Evolutionary conservation across 768 basidiomycete species (phyloP), one percentile per base, ranked within the genome.

Genomic region (Lactarius deliciosus): DNA sequence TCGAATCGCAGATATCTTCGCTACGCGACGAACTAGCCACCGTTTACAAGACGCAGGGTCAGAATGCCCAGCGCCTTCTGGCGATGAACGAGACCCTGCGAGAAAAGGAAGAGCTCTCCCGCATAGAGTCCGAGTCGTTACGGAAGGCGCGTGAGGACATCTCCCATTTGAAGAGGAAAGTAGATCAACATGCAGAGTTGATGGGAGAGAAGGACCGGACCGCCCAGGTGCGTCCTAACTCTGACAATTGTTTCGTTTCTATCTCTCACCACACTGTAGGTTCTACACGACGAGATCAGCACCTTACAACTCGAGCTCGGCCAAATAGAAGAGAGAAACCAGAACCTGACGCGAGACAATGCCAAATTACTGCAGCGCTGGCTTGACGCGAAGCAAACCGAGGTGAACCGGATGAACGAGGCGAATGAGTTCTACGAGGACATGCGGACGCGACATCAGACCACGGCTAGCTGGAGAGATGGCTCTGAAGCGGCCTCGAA

Each of bases 371-470:
- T 98, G 1, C 94, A 97, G 75, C 89, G 96, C 20, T 99, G 97
- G 96, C 82, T 98, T 10, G 97, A 98, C 73, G 89, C 90, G 70
- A 97, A 97, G 78, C 94, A 97, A 75, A 79, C 82, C 15, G 95
- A 96, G 73, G 96, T 91, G 10, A 94, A 95, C 76, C 88, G 88
- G 78, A 92, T 99, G 91, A 98, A 98, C 77, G 91, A 92, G 72
- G 93, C 90, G 16, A 93, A 94, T 75, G 83, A 90, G 64, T 92
- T 92, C 75, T 94, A 94, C 73, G 92, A 94, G 75, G 87, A 89
- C 71, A 88, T 94, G 87, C 88, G 88, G 64, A 87, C 89, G 40
- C 84, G 83, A 68, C 87, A 88, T 72, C 83, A 89, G 70, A 81
- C 85, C 7, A 84, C 85, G 1, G 72, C 85, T 32, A 85, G 80